These are phyloP conservation scores for Saccharomyces hybrid DNA, from an alignment of 1,139 yeast genomes.

Conservation along the genomic window DNA sequence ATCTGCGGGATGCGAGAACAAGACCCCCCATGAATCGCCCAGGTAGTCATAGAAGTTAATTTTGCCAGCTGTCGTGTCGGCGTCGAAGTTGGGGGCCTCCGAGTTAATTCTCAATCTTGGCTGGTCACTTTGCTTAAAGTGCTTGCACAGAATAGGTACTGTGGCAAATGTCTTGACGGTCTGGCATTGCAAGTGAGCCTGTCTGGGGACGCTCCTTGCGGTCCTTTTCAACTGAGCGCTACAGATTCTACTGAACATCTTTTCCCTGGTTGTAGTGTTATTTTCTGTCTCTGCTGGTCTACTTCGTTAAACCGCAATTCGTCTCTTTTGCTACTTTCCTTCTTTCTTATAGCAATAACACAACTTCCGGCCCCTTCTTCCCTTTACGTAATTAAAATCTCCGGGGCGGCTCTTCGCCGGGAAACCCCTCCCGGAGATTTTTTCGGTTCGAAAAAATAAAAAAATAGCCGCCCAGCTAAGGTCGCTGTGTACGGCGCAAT, in stretches of 20 bases:
- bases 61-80: conserved; percentile 69
- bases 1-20: conserved; percentile 90
- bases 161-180: conserved; percentile 12
- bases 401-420: background rate
- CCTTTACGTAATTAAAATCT: background rate
- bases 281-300: background rate
- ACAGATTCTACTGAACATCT: background rate
- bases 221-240: background rate
- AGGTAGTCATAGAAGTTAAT: conserved; percentile 75
- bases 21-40: conserved; percentile 74
- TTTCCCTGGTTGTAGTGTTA: background rate
- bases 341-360: no score
- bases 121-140: conserved; percentile 50
- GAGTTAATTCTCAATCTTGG: conserved; percentile 63
- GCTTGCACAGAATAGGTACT: conserved; percentile 31
- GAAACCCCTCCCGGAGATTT: background rate
- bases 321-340: background rate
- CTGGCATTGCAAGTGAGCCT: conserved; percentile 7
- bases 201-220: background rate
- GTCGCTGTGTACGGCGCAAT: background rate
- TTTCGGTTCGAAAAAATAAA: background rate
- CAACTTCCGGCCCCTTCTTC: background rate
- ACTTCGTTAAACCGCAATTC: background rate
- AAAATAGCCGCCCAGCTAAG: background rate
- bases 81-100: conserved; percentile 75